Base-by-base conservation (phyloP, 805 yeast species). In the Yarrowia yakushimensis region DNA sequence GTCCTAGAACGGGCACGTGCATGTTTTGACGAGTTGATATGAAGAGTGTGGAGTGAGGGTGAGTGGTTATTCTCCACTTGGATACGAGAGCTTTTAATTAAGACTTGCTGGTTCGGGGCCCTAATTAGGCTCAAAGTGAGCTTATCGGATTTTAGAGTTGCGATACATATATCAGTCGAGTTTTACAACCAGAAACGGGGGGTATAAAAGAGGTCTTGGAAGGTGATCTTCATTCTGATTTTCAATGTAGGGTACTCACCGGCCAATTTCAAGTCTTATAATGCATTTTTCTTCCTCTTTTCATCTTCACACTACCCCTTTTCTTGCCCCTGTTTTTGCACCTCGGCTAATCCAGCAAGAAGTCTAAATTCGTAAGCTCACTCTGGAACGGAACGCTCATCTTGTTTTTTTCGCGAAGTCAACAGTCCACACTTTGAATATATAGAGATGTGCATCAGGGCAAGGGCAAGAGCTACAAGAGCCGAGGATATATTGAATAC, bases 1-100 rank as follows among this genome's bases (percentile, higher is more conserved):
- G 66, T n/a, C 75, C 71, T 11, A 73, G 28, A 17, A 73, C 59
- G n/a, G 76, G 76, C 9, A 48, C 55, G 55, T 48, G 55, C 55
- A 48, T 48, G 7, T 39, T 45, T 18, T 7, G 22, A 20, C 15
- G 13, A 20, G 18, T 12, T 2, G 52, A 36, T 11, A 23, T 31
- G 7, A 31, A 15, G 4, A 18, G 25, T 27, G 17, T 28, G 50
- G 11, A 4, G n/a, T 27, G 37, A 33, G 20, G n/a, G 30, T 42
- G 30, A n/a, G 46, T 28, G 50, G 50, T 43, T 45, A 30, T 13
- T 13, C 17, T 31, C 17, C n/a, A 13, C 6, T 31, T 12, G 17
- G 3, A 13, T n/a, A 33, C 17, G 7, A 11, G 8, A 12, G 31
- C 33, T 37, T 20, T 43, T 31, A 31, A 31, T 48, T 31, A 31